These are phyloP conservation scores for Yamadazyma atlantica DNA, from an alignment of 1,139 yeast species.

Conservation along the genomic window DNA sequence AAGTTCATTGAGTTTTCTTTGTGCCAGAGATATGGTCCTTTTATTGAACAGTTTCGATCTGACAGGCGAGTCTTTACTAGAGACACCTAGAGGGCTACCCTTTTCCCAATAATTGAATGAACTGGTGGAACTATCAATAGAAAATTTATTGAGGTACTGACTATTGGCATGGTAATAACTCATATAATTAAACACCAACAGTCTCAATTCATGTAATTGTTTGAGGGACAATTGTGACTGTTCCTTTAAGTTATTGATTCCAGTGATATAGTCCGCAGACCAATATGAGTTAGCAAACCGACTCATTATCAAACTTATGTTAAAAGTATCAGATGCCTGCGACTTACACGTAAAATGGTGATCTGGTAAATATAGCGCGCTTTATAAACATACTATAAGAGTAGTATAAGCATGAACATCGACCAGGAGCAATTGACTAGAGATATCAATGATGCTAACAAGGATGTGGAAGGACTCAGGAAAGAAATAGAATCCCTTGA, in stretches of 20 bases:
- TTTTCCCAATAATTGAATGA: conserved; percentile 1
- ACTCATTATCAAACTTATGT: conserved; percentile 10
- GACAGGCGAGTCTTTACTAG: conserved; percentile 1
- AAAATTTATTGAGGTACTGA: conserved; percentile 25
- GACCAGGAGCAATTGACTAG: conserved; percentile 7
- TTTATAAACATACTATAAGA: too few species aligned
- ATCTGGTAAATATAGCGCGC: not conserved
- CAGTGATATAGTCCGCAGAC: conserved; percentile 44
- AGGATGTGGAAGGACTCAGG: conserved; percentile 17
- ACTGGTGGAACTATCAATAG: conserved; percentile 5
- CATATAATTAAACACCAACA: conserved; percentile 39
- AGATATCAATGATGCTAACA: conserved; percentile 8
- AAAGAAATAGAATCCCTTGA: conserved; percentile 17
- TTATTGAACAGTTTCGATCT: conserved; percentile 5
- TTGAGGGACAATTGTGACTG: conserved; percentile 35
- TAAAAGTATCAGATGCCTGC: not conserved
- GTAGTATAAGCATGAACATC: not conserved
- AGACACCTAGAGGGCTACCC: conserved; percentile 4
- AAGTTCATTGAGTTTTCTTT: conserved; percentile 7
- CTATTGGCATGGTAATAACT: conserved; percentile 39
- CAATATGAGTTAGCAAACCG: conserved; percentile 28
- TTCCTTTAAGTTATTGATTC: conserved; percentile 30
- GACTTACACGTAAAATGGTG: not conserved
- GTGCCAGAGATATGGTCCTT: conserved; percentile 14
- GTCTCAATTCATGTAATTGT: conserved; percentile 45